Evolutionary conservation across 352 stramenopile species (phyloP).

Genomic region (Globisporangium radiosum): DNA sequence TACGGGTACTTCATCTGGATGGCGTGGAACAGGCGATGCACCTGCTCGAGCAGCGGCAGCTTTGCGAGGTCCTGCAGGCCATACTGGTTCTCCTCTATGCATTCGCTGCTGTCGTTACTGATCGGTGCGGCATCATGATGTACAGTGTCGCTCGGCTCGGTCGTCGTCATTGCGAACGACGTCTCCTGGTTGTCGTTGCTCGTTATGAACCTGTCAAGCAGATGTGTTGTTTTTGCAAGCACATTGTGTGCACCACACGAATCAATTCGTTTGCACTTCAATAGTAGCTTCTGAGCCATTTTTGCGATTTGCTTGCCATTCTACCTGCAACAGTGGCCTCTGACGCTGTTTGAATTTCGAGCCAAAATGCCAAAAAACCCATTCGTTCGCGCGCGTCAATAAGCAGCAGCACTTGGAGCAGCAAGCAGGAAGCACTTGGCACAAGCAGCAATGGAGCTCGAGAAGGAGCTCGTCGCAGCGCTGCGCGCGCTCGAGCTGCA

Average conservation of each 20-base stretch:
- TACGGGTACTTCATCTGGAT: conserved; percentile 81
- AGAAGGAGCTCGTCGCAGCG: conserved; percentile 52
- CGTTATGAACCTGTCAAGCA: not conserved
- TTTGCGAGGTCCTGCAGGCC: conserved; percentile 54
- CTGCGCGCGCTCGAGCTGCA: conserved; percentile 56
- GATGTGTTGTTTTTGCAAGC: not conserved
- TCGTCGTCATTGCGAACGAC: not conserved
- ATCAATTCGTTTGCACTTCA: conserved; percentile 33
- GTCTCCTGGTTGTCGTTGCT: not conserved
- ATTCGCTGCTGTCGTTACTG: not conserved
- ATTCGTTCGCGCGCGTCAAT: conserved; percentile 2
- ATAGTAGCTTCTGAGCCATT: not conserved
- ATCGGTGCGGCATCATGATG: not conserved
- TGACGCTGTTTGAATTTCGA: not conserved
- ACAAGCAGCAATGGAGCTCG: conserved; percentile 22
- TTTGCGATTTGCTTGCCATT: not conserved
- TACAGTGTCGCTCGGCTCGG: not conserved
- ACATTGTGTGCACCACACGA: conserved; percentile 96
- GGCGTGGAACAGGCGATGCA: conserved; percentile 79
- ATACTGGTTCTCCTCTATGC: conserved; percentile 42
- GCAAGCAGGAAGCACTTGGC: not conserved
- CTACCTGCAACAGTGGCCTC: not conserved
- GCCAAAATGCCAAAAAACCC: not conserved
- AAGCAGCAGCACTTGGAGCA: not conserved
- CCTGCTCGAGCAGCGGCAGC: conserved; percentile 76